Percentiles rank a stretch among this genome's conserved stretches.
These are phyloP conservation scores for Glarea lozoyensis DNA, from an alignment of 495 filamentous ascomycete genomes.

Conservation along the genomic window DNA sequence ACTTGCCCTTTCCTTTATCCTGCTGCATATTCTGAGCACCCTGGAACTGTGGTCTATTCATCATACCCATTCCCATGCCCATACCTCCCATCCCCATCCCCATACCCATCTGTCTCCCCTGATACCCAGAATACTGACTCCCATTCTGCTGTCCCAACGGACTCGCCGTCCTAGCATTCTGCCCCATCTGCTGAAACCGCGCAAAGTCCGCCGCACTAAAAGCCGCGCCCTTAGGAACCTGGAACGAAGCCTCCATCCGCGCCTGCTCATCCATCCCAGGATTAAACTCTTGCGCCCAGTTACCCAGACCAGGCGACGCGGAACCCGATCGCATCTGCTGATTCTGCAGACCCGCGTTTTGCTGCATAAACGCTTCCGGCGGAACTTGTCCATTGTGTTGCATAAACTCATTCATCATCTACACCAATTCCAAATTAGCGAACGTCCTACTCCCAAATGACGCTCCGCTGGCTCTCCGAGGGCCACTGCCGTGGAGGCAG, in stretches of 20 bases:
- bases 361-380: conserved; percentile 47
- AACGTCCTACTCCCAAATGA: background rate
- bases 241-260: conserved; percentile 74
- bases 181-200: conserved; percentile 66
- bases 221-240: conserved; percentile 45
- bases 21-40: conserved; percentile 28
- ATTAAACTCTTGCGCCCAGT: conserved; percentile 66
- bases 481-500: background rate
- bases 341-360: conserved; percentile 40
- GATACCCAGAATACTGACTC: conserved; percentile 36
- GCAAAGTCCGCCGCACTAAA: conserved; percentile 84
- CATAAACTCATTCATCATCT: conserved; percentile 94
- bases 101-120: conserved; percentile 49
- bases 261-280: conserved; percentile 52
- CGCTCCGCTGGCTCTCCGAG: background rate
- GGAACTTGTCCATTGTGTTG: conserved; percentile 58
- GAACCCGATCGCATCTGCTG: conserved; percentile 48
- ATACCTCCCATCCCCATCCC: conserved; percentile 28
- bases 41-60: conserved; percentile 34
- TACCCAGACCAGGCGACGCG: conserved; percentile 47
- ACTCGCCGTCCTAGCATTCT: conserved; percentile 46
- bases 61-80: conserved; percentile 32
- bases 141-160: conserved; percentile 38
- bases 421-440: conserved; percentile 47
- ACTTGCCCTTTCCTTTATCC: conserved; percentile 80